Conservation (phyloP, 2,329 filamentous ascomycete species). For the Fusarium algeriense region DNA sequence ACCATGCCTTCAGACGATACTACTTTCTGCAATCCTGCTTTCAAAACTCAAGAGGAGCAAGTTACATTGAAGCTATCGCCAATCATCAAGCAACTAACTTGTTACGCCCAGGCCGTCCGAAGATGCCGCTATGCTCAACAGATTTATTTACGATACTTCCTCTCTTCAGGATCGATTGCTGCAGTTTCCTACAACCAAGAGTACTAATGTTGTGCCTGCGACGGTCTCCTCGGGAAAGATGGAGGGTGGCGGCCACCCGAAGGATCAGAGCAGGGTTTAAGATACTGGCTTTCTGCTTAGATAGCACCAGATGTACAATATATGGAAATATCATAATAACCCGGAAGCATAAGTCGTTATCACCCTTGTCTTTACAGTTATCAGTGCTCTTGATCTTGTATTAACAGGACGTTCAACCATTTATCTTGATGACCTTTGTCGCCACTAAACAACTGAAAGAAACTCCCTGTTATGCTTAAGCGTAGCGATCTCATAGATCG, state of each 20-base stretch:
- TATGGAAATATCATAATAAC: too few species aligned
- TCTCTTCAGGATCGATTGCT: constrained; percentile 27
- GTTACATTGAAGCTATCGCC: neutral
- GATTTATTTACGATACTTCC: constrained; percentile 24
- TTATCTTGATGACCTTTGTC: neutral
- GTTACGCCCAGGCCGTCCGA: neutral
- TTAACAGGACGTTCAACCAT: neutral
- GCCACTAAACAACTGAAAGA: neutral
- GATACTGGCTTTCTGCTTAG: neutral
- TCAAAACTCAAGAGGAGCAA: neutral
- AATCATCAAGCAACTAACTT: neutral
- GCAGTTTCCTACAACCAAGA: rapidly evolving
- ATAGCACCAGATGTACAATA: neutral
- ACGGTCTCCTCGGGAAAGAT: neutral
- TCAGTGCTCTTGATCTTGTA: too few species aligned
- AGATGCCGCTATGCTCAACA: neutral
- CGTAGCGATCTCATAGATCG: too few species aligned
- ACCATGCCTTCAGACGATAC: neutral
- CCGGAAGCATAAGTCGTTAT: too few species aligned
- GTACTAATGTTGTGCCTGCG: rapidly evolving
- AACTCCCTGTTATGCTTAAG: too few species aligned
- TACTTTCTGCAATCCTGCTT: rapidly evolving
- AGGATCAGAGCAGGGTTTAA: neutral
- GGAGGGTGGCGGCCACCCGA: too few species aligned
- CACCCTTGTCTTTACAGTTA: too few species aligned